phyloP scores from a whole-genome alignment of 257 asterid species.

The Penstemon eatonii region DNA sequence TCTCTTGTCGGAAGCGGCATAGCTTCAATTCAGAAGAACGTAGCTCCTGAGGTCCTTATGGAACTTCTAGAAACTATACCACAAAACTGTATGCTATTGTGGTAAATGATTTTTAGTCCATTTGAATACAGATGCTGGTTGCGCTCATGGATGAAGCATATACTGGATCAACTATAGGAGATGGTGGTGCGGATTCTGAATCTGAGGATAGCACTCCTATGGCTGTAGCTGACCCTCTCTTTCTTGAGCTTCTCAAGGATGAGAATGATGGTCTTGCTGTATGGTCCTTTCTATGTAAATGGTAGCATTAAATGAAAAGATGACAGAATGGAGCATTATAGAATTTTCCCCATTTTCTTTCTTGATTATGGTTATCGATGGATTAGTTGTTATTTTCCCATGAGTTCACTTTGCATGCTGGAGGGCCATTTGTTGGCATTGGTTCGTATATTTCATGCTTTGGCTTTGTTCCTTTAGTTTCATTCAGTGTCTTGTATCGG shows the following conservation, averaged over 20 bases:
- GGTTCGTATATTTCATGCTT: slow-evolving; percentile 14
- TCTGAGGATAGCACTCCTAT: slow-evolving; percentile 81
- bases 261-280: slow-evolving; percentile 97
- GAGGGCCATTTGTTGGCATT: neutral
- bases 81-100: slow-evolving; percentile 12
- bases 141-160: slow-evolving; percentile 99
- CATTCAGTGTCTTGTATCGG: neutral
- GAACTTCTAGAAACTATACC: slow-evolving; percentile 23
- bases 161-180: slow-evolving; percentile 93
- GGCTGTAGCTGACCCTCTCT: slow-evolving; percentile 74
- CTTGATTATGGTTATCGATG: slow-evolving; percentile 6
- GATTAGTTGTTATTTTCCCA: slow-evolving; percentile 16
- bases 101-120: slow-evolving; percentile 22
- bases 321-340: neutral
- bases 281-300: slow-evolving; percentile 46
- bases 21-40: slow-evolving; percentile 92
- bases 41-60: slow-evolving; percentile 81
- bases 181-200: slow-evolving; percentile 91
- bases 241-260: slow-evolving; percentile 96
- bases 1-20: slow-evolving; percentile 87
- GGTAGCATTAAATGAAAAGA: slow-evolving; percentile 21
- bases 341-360: slow-evolving; percentile 21
- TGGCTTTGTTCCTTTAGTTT: slow-evolving; percentile 3
- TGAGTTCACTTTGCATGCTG: slow-evolving; percentile 4
- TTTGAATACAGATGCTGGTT: slow-evolving; percentile 71